These are phyloP conservation scores for Xylaria scruposa DNA, from an alignment of 495 filamentous ascomycete genomes.

Conservation along the genomic window DNA sequence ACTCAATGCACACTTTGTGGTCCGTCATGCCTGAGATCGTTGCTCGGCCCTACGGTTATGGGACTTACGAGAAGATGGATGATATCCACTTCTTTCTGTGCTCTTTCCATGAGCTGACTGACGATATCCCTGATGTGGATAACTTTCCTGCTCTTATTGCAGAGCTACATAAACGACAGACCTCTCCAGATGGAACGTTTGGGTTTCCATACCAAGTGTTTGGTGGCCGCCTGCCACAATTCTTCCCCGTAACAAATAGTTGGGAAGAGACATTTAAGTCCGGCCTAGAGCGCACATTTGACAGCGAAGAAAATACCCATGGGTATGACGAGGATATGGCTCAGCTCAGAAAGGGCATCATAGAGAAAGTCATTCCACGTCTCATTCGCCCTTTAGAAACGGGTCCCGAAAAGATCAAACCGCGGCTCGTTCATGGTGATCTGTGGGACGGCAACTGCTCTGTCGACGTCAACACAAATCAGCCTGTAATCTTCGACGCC, in stretches of 20 bases:
- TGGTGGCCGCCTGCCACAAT: not conserved
- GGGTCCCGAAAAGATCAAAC: slow-evolving; percentile 5
- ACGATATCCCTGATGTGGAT: not conserved
- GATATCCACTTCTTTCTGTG: slow-evolving; percentile 6
- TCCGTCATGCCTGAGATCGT: slow-evolving; percentile 12
- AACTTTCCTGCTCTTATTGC: slow-evolving; percentile 5
- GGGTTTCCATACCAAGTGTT: not conserved
- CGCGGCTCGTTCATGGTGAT: not conserved
- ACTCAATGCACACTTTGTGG: not conserved
- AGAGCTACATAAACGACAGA: not conserved
- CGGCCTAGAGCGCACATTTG: not conserved
- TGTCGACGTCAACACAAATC: slow-evolving; percentile 2
- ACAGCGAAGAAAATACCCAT: not conserved
- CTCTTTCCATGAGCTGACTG: slow-evolving; percentile 2
- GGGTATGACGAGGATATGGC: slow-evolving; percentile 8
- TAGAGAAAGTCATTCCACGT: slow-evolving; percentile 5
- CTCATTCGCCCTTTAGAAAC: slow-evolving; percentile 1
- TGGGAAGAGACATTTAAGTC: slow-evolving; percentile 4
- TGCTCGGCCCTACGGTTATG: not conserved
- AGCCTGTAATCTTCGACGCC: slow-evolving; percentile 3
- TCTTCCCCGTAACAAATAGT: not conserved
- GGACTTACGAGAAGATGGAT: slow-evolving; percentile 1
- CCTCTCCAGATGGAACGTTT: slow-evolving; percentile 7
- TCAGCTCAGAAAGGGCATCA: not conserved
- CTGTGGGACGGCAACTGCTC: slow-evolving; percentile 9